Evolutionary conservation across 257 asterid genomes (phyloP).

Genomic region (Nicotiana tomentosiformis): DNA sequence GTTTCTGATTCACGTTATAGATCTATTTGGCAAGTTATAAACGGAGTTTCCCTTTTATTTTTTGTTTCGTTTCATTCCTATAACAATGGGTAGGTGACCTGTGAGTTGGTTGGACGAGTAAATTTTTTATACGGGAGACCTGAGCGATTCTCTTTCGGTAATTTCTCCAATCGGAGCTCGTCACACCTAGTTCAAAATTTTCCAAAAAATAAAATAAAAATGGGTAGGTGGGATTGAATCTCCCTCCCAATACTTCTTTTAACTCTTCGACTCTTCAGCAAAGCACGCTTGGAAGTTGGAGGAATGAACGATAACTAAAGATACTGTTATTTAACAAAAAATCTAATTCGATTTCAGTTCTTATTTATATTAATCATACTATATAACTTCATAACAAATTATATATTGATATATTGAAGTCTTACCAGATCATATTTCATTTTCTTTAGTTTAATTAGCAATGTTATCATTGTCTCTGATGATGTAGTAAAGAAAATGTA

Average conservation of each 20-base stretch:
- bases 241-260: background rate
- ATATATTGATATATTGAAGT: background rate
- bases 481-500: background rate
- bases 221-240: too few species aligned
- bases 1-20: background rate
- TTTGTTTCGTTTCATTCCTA: background rate
- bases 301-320: background rate
- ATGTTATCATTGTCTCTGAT: background rate
- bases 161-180: fast-evolving
- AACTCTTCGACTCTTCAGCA: background rate
- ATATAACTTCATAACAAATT: too few species aligned
- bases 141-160: too few species aligned
- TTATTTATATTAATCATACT: too few species aligned
- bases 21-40: background rate
- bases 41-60: too few species aligned
- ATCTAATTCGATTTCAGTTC: too few species aligned
- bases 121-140: too few species aligned
- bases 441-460: background rate
- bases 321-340: too few species aligned
- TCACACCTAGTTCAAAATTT: too few species aligned
- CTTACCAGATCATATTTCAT: background rate
- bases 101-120: too few species aligned
- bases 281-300: background rate
- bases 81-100: background rate
- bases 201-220: too few species aligned